These are phyloP conservation scores for Fusarium sp. DNA, from an alignment of 2,329 filamentous ascomycete species.

Conservation along the genomic window DNA sequence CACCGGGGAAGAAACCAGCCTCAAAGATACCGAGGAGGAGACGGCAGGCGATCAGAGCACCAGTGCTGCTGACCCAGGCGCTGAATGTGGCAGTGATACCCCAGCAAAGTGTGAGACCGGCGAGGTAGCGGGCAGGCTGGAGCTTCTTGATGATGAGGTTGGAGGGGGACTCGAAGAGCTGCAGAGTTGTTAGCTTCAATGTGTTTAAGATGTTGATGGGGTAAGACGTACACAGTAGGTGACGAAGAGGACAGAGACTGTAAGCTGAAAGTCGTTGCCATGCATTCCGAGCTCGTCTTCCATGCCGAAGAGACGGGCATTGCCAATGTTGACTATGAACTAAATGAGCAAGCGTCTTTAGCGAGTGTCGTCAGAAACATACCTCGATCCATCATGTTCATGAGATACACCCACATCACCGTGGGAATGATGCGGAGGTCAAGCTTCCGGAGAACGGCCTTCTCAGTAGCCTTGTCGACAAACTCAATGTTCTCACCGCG, in stretches of 20 bases:
- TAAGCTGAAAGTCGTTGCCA: slow-evolving; percentile 64
- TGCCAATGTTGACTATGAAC: slow-evolving; percentile 70
- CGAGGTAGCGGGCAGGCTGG: slow-evolving; percentile 57
- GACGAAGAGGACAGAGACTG: slow-evolving; percentile 55
- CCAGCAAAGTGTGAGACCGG: slow-evolving; percentile 55
- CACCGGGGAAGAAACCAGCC: slow-evolving; percentile 60
- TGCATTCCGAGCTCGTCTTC: slow-evolving; percentile 65
- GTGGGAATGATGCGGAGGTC: slow-evolving; percentile 47
- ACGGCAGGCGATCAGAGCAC: slow-evolving; percentile 55
- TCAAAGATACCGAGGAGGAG: slow-evolving; percentile 50
- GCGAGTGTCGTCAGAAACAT: fast-evolving
- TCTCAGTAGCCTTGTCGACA: slow-evolving; percentile 38
- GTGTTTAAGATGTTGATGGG: neutral
- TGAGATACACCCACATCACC: slow-evolving; percentile 47
- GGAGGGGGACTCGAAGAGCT: slow-evolving; percentile 53
- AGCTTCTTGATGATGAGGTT: slow-evolving; percentile 51
- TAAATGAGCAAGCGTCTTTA: neutral
- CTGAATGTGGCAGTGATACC: slow-evolving; percentile 54
- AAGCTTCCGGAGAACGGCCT: slow-evolving; percentile 42
- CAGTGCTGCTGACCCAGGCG: slow-evolving; percentile 56
- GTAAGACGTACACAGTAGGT: slow-evolving; percentile 52
- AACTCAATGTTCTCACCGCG: slow-evolving; percentile 20
- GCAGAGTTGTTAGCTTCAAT: neutral
- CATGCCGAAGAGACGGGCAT: slow-evolving; percentile 59
- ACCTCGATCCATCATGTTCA: slow-evolving; percentile 51